A percentile compares a stretch with the other conserved stretches of the same genome.
Evolutionary conservation across 1,284 basidiomycete species (phyloP).

Genomic region (Melanopsichium pennsylvanicum): DNA sequence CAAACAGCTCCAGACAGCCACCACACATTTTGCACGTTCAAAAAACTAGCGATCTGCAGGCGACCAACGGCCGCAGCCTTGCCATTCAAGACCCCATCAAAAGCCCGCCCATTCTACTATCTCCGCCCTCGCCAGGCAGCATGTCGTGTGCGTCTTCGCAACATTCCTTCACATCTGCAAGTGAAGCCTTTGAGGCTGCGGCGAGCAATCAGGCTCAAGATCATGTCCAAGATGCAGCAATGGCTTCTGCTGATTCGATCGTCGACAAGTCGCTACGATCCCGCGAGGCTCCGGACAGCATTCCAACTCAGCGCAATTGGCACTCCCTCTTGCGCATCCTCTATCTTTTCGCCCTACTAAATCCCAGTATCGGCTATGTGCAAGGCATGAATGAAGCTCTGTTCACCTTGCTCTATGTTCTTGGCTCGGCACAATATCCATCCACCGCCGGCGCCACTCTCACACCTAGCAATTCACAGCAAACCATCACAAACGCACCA

Average conservation of each 20-base stretch:
- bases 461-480: conserved; percentile 18
- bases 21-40: conserved; percentile 29
- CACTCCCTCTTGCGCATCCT: conserved; percentile 62
- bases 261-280: neutral
- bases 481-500: neutral
- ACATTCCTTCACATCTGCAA: conserved; percentile 33
- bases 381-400: conserved; percentile 64
- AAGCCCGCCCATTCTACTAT: conserved; percentile 44
- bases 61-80: neutral
- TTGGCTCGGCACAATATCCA: conserved; percentile 37
- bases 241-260: neutral
- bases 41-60: neutral
- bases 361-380: conserved; percentile 61
- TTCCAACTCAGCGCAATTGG: conserved; percentile 49
- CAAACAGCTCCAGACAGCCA: conserved; percentile 3
- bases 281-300: neutral
- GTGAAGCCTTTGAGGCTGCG: conserved; percentile 8
- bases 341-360: conserved; percentile 61
- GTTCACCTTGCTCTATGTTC: conserved; percentile 56
- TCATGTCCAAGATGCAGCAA: neutral
- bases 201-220: neutral
- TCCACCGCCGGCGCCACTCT: neutral
- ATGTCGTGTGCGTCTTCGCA: conserved; percentile 30
- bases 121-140: conserved; percentile 41
- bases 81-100: conserved; percentile 19